A percentile compares a stretch with the other conserved stretches of the same genome.
Evolutionary conservation across 352 stramenopile species (phyloP).

Genomic region (Phytopythium oedochilum): DNA sequence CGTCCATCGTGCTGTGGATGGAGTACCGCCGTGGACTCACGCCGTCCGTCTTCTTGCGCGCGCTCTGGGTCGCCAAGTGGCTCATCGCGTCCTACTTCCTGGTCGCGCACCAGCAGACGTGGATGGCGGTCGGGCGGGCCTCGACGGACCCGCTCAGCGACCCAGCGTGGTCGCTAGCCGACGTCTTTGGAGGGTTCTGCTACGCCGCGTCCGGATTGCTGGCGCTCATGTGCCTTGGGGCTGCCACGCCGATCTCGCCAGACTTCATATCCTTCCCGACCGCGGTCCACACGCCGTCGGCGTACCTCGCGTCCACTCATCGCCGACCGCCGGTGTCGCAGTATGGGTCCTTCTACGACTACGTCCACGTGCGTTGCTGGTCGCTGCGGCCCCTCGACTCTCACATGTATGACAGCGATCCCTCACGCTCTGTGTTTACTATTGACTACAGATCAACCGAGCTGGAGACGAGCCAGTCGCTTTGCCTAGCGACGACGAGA

Average conservation of each 20-base stretch:
- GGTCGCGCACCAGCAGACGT: slow-evolving; percentile 24
- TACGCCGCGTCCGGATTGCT: slow-evolving; percentile 42
- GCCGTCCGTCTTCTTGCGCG: slow-evolving; percentile 46
- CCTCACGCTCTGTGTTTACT: too few relatives aligned
- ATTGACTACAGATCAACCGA: slow-evolving; percentile 6
- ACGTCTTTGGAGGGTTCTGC: slow-evolving; percentile 26
- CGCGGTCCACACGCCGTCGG: slow-evolving; percentile 47
- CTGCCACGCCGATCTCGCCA: slow-evolving; percentile 40
- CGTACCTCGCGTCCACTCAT: slow-evolving; percentile 44
- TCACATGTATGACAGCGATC: too few relatives aligned
- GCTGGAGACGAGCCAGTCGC: not conserved
- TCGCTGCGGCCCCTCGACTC: not conserved
- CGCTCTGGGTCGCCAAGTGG: slow-evolving; percentile 64
- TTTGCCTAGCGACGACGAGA: not conserved
- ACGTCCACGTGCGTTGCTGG: slow-evolving; percentile 13
- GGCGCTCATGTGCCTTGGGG: slow-evolving; percentile 41
- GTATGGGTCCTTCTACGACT: slow-evolving; percentile 62
- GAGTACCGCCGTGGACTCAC: slow-evolving; percentile 60
- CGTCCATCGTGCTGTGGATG: slow-evolving; percentile 64
- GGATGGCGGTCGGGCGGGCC: slow-evolving; percentile 6
- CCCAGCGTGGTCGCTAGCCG: slow-evolving; percentile 6
- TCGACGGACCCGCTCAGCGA: slow-evolving; percentile 3
- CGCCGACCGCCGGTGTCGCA: slow-evolving; percentile 29
- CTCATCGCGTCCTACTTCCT: slow-evolving; percentile 38
- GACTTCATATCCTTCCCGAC: slow-evolving; percentile 44